A percentile compares a stretch with the other conserved stretches of the same genome.
Evolutionary conservation across 2,329 filamentous ascomycete genomes (phyloP).

Genomic region (Fusarium ramigenum): DNA sequence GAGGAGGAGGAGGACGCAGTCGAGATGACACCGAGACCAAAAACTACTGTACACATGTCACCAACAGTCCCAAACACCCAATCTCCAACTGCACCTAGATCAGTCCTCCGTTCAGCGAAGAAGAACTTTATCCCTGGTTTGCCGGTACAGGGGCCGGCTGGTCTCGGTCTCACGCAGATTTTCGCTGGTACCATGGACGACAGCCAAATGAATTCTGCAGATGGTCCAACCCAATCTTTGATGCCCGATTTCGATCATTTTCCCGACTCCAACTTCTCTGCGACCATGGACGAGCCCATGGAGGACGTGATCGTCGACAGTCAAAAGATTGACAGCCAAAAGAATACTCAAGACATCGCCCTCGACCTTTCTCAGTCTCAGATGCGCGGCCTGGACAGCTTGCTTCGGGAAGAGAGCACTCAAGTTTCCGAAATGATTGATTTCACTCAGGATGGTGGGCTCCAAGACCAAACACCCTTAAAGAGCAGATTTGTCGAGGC

Average conservation of each 20-base stretch:
- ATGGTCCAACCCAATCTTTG: slow-evolving; percentile 54
- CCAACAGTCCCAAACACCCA: slow-evolving; percentile 53
- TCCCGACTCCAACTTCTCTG: slow-evolving; percentile 69
- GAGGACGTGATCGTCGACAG: slow-evolving; percentile 62
- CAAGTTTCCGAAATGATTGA: slow-evolving; percentile 77
- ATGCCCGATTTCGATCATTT: slow-evolving; percentile 68
- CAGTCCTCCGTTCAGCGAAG: slow-evolving; percentile 73
- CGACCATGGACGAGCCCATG: slow-evolving; percentile 63
- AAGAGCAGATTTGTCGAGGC: slow-evolving; percentile 71
- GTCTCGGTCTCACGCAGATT: slow-evolving; percentile 85
- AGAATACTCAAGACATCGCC: slow-evolving; percentile 56
- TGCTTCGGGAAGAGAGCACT: slow-evolving; percentile 61
- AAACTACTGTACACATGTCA: slow-evolving; percentile 52
- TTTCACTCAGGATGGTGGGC: slow-evolving; percentile 83
- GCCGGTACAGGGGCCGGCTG: slow-evolving; percentile 67
- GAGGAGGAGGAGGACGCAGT: slow-evolving; percentile 55
- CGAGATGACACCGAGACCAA: slow-evolving; percentile 61
- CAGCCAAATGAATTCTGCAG: slow-evolving; percentile 54
- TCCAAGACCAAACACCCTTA: slow-evolving; percentile 77
- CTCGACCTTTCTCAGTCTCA: slow-evolving; percentile 71
- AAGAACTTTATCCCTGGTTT: slow-evolving; percentile 77
- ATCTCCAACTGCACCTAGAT: slow-evolving; percentile 67
- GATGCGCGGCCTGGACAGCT: slow-evolving; percentile 65
- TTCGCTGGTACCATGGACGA: slow-evolving; percentile 89
- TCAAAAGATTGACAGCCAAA: slow-evolving; percentile 50